Evolutionary conservation across 805 yeast species (phyloP).

Genomic region (Nakazawaea molendinolei): DNA sequence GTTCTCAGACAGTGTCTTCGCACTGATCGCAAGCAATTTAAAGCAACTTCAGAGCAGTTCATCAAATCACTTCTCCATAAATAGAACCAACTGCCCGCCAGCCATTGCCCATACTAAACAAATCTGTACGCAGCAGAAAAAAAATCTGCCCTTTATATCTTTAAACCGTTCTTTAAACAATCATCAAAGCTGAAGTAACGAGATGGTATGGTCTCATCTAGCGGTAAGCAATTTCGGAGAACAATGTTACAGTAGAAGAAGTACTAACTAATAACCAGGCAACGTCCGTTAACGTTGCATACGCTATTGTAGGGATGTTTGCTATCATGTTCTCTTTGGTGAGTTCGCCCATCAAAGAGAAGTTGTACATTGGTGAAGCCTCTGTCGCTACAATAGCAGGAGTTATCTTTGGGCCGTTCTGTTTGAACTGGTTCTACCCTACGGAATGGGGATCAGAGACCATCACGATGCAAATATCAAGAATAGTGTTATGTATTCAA

Average conservation of each 20-base stretch:
- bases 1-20: no score
- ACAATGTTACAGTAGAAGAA: background rate
- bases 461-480: conserved; percentile 50
- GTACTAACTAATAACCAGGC: conserved; percentile 14
- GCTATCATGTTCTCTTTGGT: conserved; percentile 49
- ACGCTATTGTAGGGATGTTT: conserved; percentile 58
- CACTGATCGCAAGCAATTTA: no score
- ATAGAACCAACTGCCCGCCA: background rate
- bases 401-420: conserved; percentile 52
- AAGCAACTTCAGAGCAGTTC: no score
- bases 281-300: conserved; percentile 30
- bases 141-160: background rate
- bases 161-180: no score
- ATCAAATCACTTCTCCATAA: background rate
- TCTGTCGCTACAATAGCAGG: conserved; percentile 61
- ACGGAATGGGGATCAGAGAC: conserved; percentile 49
- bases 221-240: conserved; percentile 6
- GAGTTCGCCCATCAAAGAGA: conserved; percentile 54
- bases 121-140: background rate
- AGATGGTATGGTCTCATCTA: conserved; percentile 12
- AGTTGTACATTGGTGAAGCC: conserved; percentile 58
- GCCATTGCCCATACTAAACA: background rate
- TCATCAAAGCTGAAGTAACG: no score
- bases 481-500: conserved; percentile 64
- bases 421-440: conserved; percentile 53